Base-by-base conservation (phyloP, 2,329 filamentous ascomycete genomes). In the Aspergillus amoenus region DNA sequence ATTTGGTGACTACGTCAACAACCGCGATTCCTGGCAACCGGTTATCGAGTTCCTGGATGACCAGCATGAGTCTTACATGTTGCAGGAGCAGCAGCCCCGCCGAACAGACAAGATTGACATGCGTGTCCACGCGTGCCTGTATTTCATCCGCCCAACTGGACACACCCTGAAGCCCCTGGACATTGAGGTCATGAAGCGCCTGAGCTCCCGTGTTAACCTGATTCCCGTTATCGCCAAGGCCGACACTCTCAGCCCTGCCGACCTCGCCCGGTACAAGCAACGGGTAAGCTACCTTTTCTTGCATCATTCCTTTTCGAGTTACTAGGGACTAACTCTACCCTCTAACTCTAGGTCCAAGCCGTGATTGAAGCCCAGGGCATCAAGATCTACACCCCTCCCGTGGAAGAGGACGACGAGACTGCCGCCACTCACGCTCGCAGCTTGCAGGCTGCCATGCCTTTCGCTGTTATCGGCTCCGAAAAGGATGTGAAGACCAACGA, bases 21-120 rank as follows among this genome's bases (percentile, higher is more conserved):
- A 99, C 86, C 90, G 93, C 74, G 94, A 99, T 79, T 97, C 94
- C 63, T 99, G 94, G 94, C 95, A 96, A 85, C 94, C 94, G 76
- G 97, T 99, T 75, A 97, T 99, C 79, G 94, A 99, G 80, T 99
- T 99, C 83, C 85, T 99, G 71, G 94, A 99, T 80, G 94, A 99
- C 81, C 94, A 99, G 85, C 95, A 99, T 78, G 94, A 99, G 84
- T 99, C 94, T 39, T 99, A 99, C 81, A 99, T 99, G 94, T 85
- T 99, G 75, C 94, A 99, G 84, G 94, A 99, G 86, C 94, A 99
- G 81, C 94, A 99, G 81, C 94, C 95, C 69, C 91, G 91, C 79
- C 92, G 94, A 73, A 88, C 89, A 72, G 94, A 99, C 84, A 99
- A 97, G 86, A 99, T 99, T 71, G 94, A 99, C 76, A 90, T 99